Base-by-base conservation (phyloP, 2,329 filamentous ascomycete species). In the Fusarium sp. region DNA sequence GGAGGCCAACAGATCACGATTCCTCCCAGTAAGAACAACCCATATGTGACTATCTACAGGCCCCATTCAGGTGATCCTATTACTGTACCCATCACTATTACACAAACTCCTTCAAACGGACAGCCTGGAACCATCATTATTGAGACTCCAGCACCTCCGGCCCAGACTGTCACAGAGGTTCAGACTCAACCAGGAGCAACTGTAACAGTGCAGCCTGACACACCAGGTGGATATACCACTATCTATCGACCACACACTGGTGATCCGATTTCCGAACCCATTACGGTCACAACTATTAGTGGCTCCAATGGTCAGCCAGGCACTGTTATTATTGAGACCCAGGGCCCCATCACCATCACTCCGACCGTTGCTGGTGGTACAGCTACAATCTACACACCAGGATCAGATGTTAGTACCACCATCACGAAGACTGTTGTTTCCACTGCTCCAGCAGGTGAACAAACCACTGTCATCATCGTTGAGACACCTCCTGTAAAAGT, bases 101-200 rank as follows among this genome's bases (percentile, higher is more conserved):
- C 65, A 4, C 60, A 69, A 24, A 22, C 65, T 35, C 60, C 65
- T 4, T 41, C 61, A 11, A 57, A 62, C 19, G 65, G 65, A 20
- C 65, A 66, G 28, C 65, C 65, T 20, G 65, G 65, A 51, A 68
- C 65, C 1, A 54, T 68, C 30, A 54, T 68, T 17, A 62, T 68
- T 14, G 65, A 68, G 51, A 68, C 65, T 13, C 65, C 57, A 9
- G 62, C 45, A 11, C 20, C 44, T 3, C 43, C 50, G 19, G 46
- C 46, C 15, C 45, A 59, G 26, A 64, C 62, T 10, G 39, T 56
- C 9, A 68, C 55, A 11, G 40, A 56, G 28, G 35, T 45, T n/a
- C 26, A 46, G 40, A 54, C 49, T 32, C 26, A 35, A 7, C 46
- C 54, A 11, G 65, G 51, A 24, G 51, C 46, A 14, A 60, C 55